Evolutionary conservation across 768 basidiomycete species (phyloP).

Genomic region (Mrakia gelida): DNA sequence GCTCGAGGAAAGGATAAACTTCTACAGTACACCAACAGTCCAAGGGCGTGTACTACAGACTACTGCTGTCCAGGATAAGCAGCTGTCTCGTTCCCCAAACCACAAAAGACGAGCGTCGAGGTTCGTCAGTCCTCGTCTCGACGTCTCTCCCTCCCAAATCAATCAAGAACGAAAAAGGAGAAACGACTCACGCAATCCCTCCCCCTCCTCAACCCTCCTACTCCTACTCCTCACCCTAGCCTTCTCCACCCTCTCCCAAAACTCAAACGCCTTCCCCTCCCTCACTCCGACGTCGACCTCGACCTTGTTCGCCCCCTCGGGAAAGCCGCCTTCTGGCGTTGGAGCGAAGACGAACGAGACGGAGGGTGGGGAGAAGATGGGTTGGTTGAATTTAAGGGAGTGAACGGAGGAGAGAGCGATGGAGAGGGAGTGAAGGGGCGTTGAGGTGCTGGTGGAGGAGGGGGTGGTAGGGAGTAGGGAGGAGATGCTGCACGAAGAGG

Average conservation of each 20-base stretch:
- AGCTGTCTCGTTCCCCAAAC: neutral
- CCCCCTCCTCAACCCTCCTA: neutral
- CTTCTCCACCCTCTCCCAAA: neutral
- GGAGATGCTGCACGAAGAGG: neutral
- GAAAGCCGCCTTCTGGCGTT: neutral
- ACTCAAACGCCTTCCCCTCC: conserved; percentile 7
- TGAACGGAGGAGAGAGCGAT: neutral
- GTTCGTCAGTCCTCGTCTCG: neutral
- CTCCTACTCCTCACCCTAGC: neutral
- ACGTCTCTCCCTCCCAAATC: neutral
- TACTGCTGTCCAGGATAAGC: neutral
- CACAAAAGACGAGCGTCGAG: neutral
- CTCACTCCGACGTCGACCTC: neutral
- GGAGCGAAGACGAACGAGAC: conserved; percentile 5
- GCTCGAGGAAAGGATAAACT: too few relatives aligned
- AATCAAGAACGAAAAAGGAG: too few relatives aligned
- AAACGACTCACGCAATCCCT: neutral
- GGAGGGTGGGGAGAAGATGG: neutral
- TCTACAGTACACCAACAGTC: too few relatives aligned
- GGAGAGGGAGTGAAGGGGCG: neutral
- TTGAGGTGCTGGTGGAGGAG: neutral
- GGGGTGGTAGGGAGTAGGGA: conserved; percentile 2
- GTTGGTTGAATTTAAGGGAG: conserved; percentile 6
- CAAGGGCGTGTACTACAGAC: too few relatives aligned
- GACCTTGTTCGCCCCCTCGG: neutral